phyloP scores from a whole-genome alignment of 2,329 filamentous ascomycete species.

The Aspergillus luchuensis region DNA sequence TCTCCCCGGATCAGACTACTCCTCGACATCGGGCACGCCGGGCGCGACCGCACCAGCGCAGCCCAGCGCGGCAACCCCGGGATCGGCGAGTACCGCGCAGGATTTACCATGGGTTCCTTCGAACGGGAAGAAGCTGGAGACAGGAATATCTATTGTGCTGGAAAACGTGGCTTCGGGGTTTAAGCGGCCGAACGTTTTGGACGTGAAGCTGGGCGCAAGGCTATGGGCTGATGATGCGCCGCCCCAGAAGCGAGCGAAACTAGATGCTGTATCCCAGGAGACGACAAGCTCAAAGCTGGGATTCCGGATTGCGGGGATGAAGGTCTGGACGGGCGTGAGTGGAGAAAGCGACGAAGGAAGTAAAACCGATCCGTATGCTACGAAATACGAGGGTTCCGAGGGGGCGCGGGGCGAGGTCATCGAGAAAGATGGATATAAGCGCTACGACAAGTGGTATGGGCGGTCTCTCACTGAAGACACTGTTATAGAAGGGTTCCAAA shows the following conservation, averaged over 20 bases:
- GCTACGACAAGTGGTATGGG: slow-evolving; percentile 68
- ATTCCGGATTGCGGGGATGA: slow-evolving; percentile 68
- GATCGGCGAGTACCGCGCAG: slow-evolving; percentile 19
- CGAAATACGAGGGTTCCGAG: slow-evolving; percentile 50
- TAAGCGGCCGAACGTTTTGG: slow-evolving; percentile 82
- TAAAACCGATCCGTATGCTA: slow-evolving; percentile 38
- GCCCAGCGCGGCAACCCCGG: slow-evolving; percentile 16
- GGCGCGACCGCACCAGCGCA: slow-evolving; percentile 18
- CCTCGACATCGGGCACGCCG: slow-evolving; percentile 23
- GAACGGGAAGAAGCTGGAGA: slow-evolving; percentile 67
- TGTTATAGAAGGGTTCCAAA: slow-evolving; percentile 59
- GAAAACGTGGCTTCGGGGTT: slow-evolving; percentile 83
- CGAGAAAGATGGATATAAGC: slow-evolving; percentile 56
- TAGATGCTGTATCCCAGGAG: slow-evolving; percentile 61
- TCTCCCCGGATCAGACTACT: slow-evolving; percentile 27
- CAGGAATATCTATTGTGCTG: slow-evolving; percentile 77
- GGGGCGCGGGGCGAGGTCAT: slow-evolving; percentile 47
- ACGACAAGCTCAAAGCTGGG: slow-evolving; percentile 63
- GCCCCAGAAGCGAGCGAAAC: slow-evolving; percentile 57
- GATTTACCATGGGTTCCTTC: slow-evolving; percentile 49
- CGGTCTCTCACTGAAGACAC: slow-evolving; percentile 59
- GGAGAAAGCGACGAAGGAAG: slow-evolving; percentile 34
- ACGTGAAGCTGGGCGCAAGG: slow-evolving; percentile 84
- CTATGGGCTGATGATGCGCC: slow-evolving; percentile 77
- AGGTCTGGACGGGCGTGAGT: slow-evolving; percentile 53